Percentiles rank a stretch among this genome's conserved stretches.
Conservation (phyloP, 2,329 filamentous ascomycete genomes). For the Pseudogymnoascus sp. region DNA sequence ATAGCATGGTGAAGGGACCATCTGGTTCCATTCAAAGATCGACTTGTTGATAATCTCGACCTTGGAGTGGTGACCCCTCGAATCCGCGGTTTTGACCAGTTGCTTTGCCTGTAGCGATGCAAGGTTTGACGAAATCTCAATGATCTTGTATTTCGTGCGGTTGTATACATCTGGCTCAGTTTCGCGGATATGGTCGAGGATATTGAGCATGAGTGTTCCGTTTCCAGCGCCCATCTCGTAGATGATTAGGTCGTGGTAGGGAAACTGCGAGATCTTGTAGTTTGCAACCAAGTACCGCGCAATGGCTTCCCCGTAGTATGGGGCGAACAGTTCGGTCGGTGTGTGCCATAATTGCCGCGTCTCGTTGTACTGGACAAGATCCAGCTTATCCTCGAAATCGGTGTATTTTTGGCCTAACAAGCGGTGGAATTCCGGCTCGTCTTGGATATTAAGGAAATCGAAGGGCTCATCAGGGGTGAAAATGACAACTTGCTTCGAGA, state of each 20-base stretch:
- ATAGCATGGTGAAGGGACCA: slow-evolving; percentile 89
- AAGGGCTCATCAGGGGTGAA: slow-evolving; percentile 91
- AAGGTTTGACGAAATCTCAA: slow-evolving; percentile 82
- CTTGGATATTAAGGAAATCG: slow-evolving; percentile 69
- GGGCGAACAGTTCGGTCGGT: slow-evolving; percentile 91
- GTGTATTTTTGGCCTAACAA: slow-evolving; percentile 72
- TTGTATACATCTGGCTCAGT: slow-evolving; percentile 87
- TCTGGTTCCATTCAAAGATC: slow-evolving; percentile 87
- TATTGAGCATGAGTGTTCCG: slow-evolving; percentile 95
- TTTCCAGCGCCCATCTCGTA: slow-evolving; percentile 99
- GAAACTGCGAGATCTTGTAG: slow-evolving; percentile 88
- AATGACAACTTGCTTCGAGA: slow-evolving; percentile 92
- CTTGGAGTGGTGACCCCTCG: slow-evolving; percentile 69
- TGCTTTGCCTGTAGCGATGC: slow-evolving; percentile 69
- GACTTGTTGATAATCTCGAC: slow-evolving; percentile 93
- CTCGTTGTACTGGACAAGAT: slow-evolving; percentile 56
- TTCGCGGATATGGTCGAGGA: slow-evolving; percentile 90
- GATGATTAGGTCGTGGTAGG: slow-evolving; percentile 93
- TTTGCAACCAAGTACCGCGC: slow-evolving; percentile 94
- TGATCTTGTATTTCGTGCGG: slow-evolving; percentile 87
- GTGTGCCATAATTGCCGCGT: slow-evolving; percentile 96
- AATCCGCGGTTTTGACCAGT: slow-evolving; percentile 55
- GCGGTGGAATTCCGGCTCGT: slow-evolving; percentile 77
- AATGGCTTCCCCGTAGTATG: slow-evolving; percentile 94
- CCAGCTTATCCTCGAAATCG: slow-evolving; percentile 82